phyloP scores from a whole-genome alignment of 1,284 basidiomycete species.

The Gymnopus androsaceus region DNA sequence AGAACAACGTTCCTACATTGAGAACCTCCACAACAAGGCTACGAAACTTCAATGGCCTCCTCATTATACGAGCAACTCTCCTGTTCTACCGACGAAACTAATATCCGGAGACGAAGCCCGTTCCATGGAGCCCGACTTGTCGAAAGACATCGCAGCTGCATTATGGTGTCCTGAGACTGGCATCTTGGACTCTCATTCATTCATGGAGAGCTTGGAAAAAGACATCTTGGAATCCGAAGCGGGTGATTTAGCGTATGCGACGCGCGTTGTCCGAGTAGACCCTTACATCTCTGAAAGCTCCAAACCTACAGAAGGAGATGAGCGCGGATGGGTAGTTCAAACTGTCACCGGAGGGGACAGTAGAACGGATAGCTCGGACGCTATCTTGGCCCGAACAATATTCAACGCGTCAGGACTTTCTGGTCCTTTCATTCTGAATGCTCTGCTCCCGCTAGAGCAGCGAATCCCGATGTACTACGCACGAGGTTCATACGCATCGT shows the following conservation, averaged over 20 bases:
- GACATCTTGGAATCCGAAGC: slow-evolving; percentile 74
- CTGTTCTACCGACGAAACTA: slow-evolving; percentile 66
- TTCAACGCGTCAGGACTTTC: slow-evolving; percentile 91
- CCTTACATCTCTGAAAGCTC: slow-evolving; percentile 35
- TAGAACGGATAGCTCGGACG: slow-evolving; percentile 53
- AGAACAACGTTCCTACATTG: slow-evolving; percentile 70
- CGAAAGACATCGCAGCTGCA: slow-evolving; percentile 68
- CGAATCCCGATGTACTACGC: slow-evolving; percentile 75
- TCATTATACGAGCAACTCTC: slow-evolving; percentile 33
- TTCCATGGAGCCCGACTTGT: slow-evolving; percentile 82
- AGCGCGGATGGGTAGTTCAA: slow-evolving; percentile 73
- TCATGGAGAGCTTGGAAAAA: slow-evolving; percentile 79
- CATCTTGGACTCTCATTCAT: slow-evolving; percentile 85
- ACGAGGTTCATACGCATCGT: slow-evolving; percentile 85
- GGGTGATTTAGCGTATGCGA: slow-evolving; percentile 81
- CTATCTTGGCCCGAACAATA: slow-evolving; percentile 81
- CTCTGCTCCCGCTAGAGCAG: slow-evolving; percentile 57
- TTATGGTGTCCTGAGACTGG: slow-evolving; percentile 88
- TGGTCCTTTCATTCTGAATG: slow-evolving; percentile 70
- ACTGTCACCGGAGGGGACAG: slow-evolving; percentile 53
- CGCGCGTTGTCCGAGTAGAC: slow-evolving; percentile 88
- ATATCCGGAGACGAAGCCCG: slow-evolving; percentile 75
- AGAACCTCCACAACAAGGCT: slow-evolving; percentile 68
- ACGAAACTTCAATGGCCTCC: slow-evolving; percentile 52
- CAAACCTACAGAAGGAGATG: slow-evolving; percentile 24